Evolutionary conservation across 352 stramenopile genomes (phyloP).

Genomic region (Pythium aquatile): DNA sequence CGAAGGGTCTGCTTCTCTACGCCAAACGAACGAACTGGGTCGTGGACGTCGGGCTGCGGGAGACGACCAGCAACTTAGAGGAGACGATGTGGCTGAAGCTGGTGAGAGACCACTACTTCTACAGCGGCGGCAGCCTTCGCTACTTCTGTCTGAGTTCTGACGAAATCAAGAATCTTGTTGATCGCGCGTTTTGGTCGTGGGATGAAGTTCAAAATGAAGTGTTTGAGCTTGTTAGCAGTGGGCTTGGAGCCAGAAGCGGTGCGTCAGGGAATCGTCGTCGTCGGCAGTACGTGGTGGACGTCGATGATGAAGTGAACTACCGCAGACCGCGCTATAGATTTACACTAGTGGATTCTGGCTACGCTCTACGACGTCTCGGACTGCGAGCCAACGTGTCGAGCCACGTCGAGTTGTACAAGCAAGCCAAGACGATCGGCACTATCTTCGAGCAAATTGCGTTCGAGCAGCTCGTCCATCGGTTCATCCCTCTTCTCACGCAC

Average conservation of each 20-base stretch:
- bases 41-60: background rate
- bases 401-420: background rate
- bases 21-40: background rate
- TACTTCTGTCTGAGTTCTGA: background rate
- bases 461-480: background rate
- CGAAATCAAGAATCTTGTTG: background rate
- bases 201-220: background rate
- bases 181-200: background rate
- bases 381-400: background rate
- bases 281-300: background rate
- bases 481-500: background rate
- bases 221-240: background rate
- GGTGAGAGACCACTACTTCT: background rate
- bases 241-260: too few relatives aligned
- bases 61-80: background rate
- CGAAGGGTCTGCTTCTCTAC: background rate
- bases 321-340: background rate
- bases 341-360: background rate
- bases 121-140: background rate
- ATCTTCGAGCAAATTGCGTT: background rate
- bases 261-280: background rate
- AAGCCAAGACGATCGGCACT: background rate
- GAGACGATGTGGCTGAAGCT: background rate
- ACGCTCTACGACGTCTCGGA: background rate
- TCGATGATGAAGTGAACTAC: background rate